Conservation (phyloP, 768 basidiomycete species). For the Pisolithus microcarpus region DNA sequence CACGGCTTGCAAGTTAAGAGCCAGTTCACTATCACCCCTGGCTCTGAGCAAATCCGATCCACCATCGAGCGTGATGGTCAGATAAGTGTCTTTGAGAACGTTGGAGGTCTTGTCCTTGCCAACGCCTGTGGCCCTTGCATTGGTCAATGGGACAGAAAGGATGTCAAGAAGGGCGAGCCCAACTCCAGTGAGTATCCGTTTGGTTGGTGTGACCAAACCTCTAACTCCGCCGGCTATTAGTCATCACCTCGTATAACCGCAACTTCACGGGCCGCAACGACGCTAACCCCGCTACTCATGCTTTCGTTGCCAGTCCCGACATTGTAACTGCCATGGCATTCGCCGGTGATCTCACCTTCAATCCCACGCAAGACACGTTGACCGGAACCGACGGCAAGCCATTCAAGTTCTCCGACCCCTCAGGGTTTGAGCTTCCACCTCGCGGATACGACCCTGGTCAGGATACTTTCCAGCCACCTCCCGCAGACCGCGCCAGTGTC, state of each 20-base stretch:
- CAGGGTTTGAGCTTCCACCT: conserved; percentile 89
- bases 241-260: conserved; percentile 99
- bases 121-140: conserved; percentile 99
- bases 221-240: conserved; percentile 29
- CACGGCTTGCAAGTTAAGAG: conserved; percentile 88
- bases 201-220: not conserved
- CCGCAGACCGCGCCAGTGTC: conserved; percentile 74
- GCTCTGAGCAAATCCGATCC: conserved; percentile 96
- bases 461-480: conserved; percentile 96
- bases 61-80: conserved; percentile 96
- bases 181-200: conserved; percentile 74
- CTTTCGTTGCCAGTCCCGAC: conserved; percentile 90
- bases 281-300: conserved; percentile 98
- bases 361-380: conserved; percentile 89
- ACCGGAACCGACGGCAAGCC: conserved; percentile 86
- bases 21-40: conserved; percentile 97
- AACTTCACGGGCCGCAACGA: conserved; percentile 99
- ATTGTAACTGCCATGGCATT: conserved; percentile 96
- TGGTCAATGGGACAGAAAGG: conserved; percentile 97
- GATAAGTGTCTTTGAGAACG: conserved; percentile 78
- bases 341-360: conserved; percentile 91
- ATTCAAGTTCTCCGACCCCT: conserved; percentile 94
- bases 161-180: conserved; percentile 92
- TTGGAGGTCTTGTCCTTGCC: conserved; percentile 90
- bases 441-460: conserved; percentile 94